A percentile compares a stretch with the other conserved stretches of the same genome.
phyloP scores from a whole-genome alignment of 2,329 filamentous ascomycete species.

The Fonsecaea nubica region DNA sequence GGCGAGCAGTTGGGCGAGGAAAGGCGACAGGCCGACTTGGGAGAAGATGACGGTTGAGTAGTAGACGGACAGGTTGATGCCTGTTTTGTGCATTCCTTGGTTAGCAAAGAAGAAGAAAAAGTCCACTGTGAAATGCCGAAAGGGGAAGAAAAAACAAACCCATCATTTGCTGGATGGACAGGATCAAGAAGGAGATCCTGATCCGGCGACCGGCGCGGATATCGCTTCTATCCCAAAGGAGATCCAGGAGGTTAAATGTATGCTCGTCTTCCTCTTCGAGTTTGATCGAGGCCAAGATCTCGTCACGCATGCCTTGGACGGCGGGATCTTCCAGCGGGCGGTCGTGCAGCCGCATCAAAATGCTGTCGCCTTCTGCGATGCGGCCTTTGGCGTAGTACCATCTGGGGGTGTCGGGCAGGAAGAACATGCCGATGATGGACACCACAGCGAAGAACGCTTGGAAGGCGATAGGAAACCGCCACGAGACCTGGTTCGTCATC shows the following conservation, averaged over 20 bases:
- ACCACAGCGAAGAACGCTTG: slow-evolving; percentile 41
- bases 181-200: slow-evolving; percentile 48
- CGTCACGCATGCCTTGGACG: slow-evolving; percentile 36
- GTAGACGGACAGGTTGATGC: slow-evolving; percentile 44
- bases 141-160: slow-evolving; percentile 21
- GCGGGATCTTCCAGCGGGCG: slow-evolving; percentile 32
- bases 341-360: slow-evolving; percentile 35
- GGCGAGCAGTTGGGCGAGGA: slow-evolving; percentile 29
- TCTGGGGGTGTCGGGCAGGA: slow-evolving; percentile 43
- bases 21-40: slow-evolving; percentile 29
- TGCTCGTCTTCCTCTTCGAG: slow-evolving; percentile 35
- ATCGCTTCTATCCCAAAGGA: slow-evolving; percentile 47
- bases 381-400: slow-evolving; percentile 43
- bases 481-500: slow-evolving; percentile 44
- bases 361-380: slow-evolving; percentile 39
- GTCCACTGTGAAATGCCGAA: neutral
- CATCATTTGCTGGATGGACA: slow-evolving; percentile 42
- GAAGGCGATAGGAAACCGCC: slow-evolving; percentile 45
- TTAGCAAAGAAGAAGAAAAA: neutral
- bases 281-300: slow-evolving; percentile 40
- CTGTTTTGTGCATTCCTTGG: neutral
- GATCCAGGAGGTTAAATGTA: slow-evolving; percentile 41
- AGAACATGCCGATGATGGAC: slow-evolving; percentile 38
- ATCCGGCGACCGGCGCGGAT: slow-evolving; percentile 47
- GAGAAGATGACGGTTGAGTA: slow-evolving; percentile 35